Conservation (phyloP, 129 eudicot genomes). For the Pulicaria dysenterica region DNA sequence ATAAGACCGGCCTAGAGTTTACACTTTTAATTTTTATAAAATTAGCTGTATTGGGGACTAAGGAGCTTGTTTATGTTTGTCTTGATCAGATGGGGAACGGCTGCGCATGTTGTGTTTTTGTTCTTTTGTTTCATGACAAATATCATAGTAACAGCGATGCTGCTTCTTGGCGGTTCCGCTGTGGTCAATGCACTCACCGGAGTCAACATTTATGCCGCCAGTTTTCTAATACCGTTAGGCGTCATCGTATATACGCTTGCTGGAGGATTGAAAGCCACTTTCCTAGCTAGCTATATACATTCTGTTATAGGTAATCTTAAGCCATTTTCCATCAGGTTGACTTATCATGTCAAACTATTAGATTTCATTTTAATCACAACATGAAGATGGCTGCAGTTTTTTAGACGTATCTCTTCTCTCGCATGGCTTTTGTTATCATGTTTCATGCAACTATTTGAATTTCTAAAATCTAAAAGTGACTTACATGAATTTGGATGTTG, state of each 20-base stretch:
- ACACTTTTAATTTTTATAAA: no score
- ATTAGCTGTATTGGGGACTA: neutral
- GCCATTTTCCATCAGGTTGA: neutral
- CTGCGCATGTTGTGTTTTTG: slow-evolving; percentile 87
- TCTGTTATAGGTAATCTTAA: slow-evolving; percentile 74
- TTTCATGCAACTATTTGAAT: neutral
- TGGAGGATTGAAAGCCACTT: slow-evolving; percentile 98
- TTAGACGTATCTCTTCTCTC: no score
- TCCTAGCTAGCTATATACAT: slow-evolving; percentile 97
- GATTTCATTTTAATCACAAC: neutral
- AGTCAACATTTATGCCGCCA: slow-evolving; percentile 93
- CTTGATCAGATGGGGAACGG: slow-evolving; percentile 87
- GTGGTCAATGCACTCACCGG: slow-evolving; percentile 98
- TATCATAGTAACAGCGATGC: slow-evolving; percentile 96
- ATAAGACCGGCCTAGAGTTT: no score
- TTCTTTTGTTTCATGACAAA: slow-evolving; percentile 92
- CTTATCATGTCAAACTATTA: slow-evolving; percentile 6
- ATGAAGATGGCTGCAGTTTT: no score
- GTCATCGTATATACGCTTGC: slow-evolving; percentile 94
- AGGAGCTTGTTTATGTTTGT: neutral
- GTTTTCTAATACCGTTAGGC: slow-evolving; percentile 90
- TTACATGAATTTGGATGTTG: neutral
- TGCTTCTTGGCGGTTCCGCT: slow-evolving; percentile 98
- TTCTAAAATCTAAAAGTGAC: neutral
- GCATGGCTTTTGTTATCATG: neutral